Conservation (phyloP, 768 basidiomycete genomes). For the Albatrellus ellisii region DNA sequence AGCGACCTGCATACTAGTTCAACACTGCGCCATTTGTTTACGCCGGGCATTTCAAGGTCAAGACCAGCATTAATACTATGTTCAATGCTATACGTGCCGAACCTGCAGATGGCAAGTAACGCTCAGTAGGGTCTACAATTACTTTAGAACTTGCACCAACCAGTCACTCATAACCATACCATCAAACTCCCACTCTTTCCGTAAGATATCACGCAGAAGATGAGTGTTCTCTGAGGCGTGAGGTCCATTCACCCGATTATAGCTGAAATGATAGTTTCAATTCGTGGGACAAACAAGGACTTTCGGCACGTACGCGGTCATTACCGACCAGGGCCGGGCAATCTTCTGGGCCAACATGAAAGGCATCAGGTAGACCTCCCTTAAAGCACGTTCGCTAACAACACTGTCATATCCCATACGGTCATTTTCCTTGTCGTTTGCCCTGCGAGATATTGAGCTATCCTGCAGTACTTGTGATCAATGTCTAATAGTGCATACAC, state of each 20-base stretch:
- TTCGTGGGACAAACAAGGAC: not conserved
- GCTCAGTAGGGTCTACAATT: not conserved
- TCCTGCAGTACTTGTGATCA: not conserved
- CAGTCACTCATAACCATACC: slow-evolving; percentile 77
- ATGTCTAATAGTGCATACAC: slow-evolving; percentile 28
- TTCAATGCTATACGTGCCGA: slow-evolving; percentile 58
- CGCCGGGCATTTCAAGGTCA: slow-evolving; percentile 72
- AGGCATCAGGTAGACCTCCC: slow-evolving; percentile 52
- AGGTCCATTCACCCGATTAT: slow-evolving; percentile 63
- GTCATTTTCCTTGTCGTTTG: slow-evolving; percentile 77
- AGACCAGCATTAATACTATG: slow-evolving; percentile 60
- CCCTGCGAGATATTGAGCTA: slow-evolving; percentile 23
- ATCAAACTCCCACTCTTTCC: slow-evolving; percentile 66
- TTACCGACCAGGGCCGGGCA: slow-evolving; percentile 38
- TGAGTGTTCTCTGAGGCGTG: slow-evolving; percentile 54
- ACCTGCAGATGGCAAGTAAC: slow-evolving; percentile 28
- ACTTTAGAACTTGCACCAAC: slow-evolving; percentile 22
- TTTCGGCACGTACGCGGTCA: slow-evolving; percentile 41
- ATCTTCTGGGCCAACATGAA: slow-evolving; percentile 44
- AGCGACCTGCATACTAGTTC: slow-evolving; percentile 53
- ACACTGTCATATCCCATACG: slow-evolving; percentile 46
- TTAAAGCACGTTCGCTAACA: slow-evolving; percentile 34
- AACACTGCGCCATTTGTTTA: slow-evolving; percentile 63
- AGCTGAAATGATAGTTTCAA: slow-evolving; percentile 27
- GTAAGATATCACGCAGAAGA: slow-evolving; percentile 46